Evolutionary conservation across 2,329 filamentous ascomycete genomes (phyloP).

Genomic region (Fusarium luffae): DNA sequence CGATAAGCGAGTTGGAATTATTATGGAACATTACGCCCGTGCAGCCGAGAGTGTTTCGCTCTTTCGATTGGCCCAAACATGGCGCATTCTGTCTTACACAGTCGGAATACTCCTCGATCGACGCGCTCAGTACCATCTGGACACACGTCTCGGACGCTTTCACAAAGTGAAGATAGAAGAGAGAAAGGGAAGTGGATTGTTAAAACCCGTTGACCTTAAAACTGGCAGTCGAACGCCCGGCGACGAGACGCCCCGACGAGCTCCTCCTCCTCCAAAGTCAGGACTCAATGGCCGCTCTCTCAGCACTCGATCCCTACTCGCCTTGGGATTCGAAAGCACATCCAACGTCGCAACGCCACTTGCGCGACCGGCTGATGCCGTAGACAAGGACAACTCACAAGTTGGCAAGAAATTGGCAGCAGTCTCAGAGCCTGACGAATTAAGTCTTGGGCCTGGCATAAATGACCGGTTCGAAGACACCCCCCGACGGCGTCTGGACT

Average conservation of each 20-base stretch:
- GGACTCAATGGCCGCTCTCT: slow-evolving; percentile 49
- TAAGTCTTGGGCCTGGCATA: slow-evolving; percentile 61
- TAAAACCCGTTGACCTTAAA: slow-evolving; percentile 45
- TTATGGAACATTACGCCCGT: slow-evolving; percentile 67
- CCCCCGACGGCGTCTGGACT: slow-evolving; percentile 61
- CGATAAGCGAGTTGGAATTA: slow-evolving; percentile 59
- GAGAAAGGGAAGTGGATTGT: slow-evolving; percentile 43
- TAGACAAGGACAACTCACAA: slow-evolving; percentile 47
- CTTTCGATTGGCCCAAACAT: slow-evolving; percentile 72
- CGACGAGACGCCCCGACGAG: slow-evolving; percentile 53
- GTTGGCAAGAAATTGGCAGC: slow-evolving; percentile 57
- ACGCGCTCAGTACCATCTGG: slow-evolving; percentile 68
- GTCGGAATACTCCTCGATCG: slow-evolving; percentile 64
- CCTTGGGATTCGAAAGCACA: slow-evolving; percentile 70
- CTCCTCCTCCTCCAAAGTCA: slow-evolving; percentile 46
- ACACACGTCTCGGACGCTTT: slow-evolving; percentile 58
- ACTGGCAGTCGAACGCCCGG: slow-evolving; percentile 45
- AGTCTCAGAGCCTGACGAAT: slow-evolving; percentile 62
- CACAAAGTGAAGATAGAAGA: slow-evolving; percentile 50
- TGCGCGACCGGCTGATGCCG: slow-evolving; percentile 60
- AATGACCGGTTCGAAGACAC: slow-evolving; percentile 52
- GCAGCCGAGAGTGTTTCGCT: slow-evolving; percentile 67
- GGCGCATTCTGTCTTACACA: slow-evolving; percentile 69
- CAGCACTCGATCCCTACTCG: slow-evolving; percentile 59
- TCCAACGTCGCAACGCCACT: slow-evolving; percentile 71